Evolutionary conservation across 345 rosid genomes (phyloP), one percentile per base, ranked within the genome.

Genomic region (Pseudoturritis turrita): DNA sequence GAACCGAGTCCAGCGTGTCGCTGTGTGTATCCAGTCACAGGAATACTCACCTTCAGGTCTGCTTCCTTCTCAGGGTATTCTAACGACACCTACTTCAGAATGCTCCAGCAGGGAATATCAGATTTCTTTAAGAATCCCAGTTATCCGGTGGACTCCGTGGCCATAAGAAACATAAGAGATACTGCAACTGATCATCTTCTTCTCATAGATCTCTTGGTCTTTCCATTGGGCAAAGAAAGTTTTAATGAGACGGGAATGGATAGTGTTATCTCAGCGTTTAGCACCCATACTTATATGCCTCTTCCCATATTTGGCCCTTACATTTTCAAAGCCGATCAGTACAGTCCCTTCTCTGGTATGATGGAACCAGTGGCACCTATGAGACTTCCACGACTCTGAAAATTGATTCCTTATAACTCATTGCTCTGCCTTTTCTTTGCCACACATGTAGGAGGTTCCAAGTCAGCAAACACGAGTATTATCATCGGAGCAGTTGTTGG

Each of bases 401-500:
- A n/a, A 35, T 22, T 14, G 5, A 18, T 23, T 57, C 18, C 0
- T n/a, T 21, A 9, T 37, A 17, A n/a, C 62, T 65, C 26, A 50
- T 40, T 22, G 0, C 21, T 46, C 9, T 50, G 9, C 8, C 11
- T 51, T 35, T n/a, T 59, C 51, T 13, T 25, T 60, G 63, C 15
- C n/a, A 5, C 64, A 12, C 22, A 22, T 52, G 40, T 8, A 44
- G 64, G 45, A 55, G 80, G 82, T 7, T 64, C 55, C 18, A 83
- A 80, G 33, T 86, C 90, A 17, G 7, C 82, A 40, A 85, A 70
- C 80, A 62, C 26, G 17, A 85, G 76, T 35, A 75, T 88, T 44
- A 82, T 86, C 10, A 77, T 85, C 3, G 99, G 98, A 77, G 96
- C 96, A 51, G 76, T 70, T 31, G 90, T 69, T 60, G 96, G 90